Evolutionary conservation across 1,284 basidiomycete species (phyloP), one percentile per base, ranked within the genome.

Genomic region (Tylopilus sp.): DNA sequence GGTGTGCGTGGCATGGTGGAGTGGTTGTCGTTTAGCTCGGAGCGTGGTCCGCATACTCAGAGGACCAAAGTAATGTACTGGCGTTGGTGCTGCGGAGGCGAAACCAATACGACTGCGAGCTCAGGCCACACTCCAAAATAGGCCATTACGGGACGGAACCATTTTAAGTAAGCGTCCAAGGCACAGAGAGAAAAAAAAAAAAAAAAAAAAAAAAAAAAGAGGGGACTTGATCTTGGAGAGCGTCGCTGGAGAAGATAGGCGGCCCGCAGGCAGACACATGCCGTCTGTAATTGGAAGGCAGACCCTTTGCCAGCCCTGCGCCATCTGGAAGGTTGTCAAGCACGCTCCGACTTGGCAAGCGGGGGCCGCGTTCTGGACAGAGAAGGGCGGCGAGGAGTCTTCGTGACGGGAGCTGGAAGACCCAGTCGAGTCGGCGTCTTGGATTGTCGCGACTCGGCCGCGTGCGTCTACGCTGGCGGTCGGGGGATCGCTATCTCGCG

Each of bases 261-360:
- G 59, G 52, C 53, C 56, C 63, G 61, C 59, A 63, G 57, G 62
- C 48, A 65, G 57, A 66, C 51, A 54, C 63, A 53, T 66, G 60
- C 45, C 48, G 44, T 26, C 41, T 44, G 40, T 54, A 43, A 51
- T 42, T 41, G 50, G 53, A 49, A 59, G 48, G 56, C 9, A 56
- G 59, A 58, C 58, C 58, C 58, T 62, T 58, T 61, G 2, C 57
- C 51, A 58, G 46, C 57, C 59, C 59, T 59, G 57, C 34, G 16
- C 25, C 16, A 8, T 44, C 12, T 23, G 21, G 21, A 23, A 23
- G 21, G 21, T 23, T 23, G 21, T 23, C 21, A 23, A 23, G 21
- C 21, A 23, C 8, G 43, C 10, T 48, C 59, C 38, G 37, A 56
- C 37, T 23, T 56, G 56, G 59, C 26, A 59, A 51, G 55, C 51